phyloP scores from a whole-genome alignment of 2,329 filamentous ascomycete species.

The Nemania serpens region DNA sequence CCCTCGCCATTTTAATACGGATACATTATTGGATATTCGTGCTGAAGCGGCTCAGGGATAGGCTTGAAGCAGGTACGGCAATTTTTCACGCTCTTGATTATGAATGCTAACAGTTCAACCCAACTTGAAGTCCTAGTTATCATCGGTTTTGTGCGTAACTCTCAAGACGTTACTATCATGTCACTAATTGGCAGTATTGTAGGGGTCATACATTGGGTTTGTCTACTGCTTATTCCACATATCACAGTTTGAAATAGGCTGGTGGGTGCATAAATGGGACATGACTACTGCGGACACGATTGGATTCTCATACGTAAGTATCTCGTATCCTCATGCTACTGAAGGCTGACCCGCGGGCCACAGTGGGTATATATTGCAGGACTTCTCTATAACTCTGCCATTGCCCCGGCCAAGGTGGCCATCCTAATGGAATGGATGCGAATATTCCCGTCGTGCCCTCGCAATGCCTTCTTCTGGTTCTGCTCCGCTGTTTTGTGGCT shows the following conservation, averaged over 20 bases:
- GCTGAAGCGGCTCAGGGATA: conserved; percentile 8
- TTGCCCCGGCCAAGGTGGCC: conserved; percentile 17
- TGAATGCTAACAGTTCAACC: not conserved
- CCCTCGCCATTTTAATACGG: conserved; percentile 7
- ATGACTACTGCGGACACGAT: conserved; percentile 9
- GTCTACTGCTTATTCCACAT: conserved; percentile 15
- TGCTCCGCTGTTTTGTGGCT: conserved; percentile 16
- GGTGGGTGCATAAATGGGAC: conserved; percentile 26
- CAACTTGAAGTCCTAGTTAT: conserved; percentile 16
- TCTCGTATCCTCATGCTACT: not conserved
- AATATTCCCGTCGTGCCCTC: conserved; percentile 5
- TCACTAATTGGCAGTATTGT: not conserved
- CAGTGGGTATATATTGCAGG: conserved; percentile 22
- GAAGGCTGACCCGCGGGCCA: not conserved
- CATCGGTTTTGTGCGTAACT: conserved; percentile 17
- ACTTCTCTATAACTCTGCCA: conserved; percentile 19
- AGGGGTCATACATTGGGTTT: conserved; percentile 22
- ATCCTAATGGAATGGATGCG: conserved; percentile 21
- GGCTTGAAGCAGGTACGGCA: conserved; percentile 18
- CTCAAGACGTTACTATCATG: not conserved
- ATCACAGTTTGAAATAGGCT: conserved; percentile 17
- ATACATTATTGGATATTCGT: conserved; percentile 15
- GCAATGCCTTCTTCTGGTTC: conserved; percentile 17
- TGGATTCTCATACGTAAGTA: conserved; percentile 19
- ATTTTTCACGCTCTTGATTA: not conserved